These are phyloP conservation scores for Aureobasidium mangrovei DNA, from an alignment of 2,329 filamentous ascomycete genomes.

Conservation along the genomic window DNA sequence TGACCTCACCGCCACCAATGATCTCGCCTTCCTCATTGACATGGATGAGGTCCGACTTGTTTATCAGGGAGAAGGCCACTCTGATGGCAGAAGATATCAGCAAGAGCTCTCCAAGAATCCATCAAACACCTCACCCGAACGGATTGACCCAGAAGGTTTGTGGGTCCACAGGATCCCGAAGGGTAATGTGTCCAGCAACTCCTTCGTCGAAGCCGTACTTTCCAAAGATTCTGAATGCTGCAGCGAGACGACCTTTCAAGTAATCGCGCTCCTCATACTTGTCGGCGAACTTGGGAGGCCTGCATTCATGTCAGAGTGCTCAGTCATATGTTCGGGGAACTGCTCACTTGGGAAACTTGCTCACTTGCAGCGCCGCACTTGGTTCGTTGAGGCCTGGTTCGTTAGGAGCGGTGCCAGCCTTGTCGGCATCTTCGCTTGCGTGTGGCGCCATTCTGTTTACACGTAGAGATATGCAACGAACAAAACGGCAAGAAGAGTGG, in stretches of 20 bases:
- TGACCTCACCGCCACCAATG: conserved; percentile 32
- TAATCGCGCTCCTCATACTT: conserved; percentile 33
- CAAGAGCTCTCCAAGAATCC: neutral
- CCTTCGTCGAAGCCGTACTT: conserved; percentile 27
- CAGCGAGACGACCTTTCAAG: conserved; percentile 36
- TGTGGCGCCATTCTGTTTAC: conserved; percentile 16
- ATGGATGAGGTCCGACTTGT: conserved; percentile 38
- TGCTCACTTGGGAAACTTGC: conserved; percentile 14
- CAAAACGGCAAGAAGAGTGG: neutral
- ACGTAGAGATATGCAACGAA: neutral
- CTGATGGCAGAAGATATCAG: conserved; percentile 22
- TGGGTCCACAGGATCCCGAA: conserved; percentile 32
- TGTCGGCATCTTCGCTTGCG: conserved; percentile 12
- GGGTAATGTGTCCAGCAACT: conserved; percentile 33
- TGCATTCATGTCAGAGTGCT: neutral
- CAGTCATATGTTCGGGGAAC: neutral
- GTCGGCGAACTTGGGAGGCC: conserved; percentile 27
- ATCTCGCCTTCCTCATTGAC: conserved; percentile 37
- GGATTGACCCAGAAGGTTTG: conserved; percentile 36
- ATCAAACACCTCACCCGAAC: neutral
- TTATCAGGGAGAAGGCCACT: conserved; percentile 35
- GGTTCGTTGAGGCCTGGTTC: conserved; percentile 16
- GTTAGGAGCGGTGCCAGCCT: conserved; percentile 10
- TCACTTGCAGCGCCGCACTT: conserved; percentile 11
- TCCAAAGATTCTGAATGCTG: conserved; percentile 37